Conservation (phyloP, 202 grass and related monocot species). For the Carex arenaria region DNA sequence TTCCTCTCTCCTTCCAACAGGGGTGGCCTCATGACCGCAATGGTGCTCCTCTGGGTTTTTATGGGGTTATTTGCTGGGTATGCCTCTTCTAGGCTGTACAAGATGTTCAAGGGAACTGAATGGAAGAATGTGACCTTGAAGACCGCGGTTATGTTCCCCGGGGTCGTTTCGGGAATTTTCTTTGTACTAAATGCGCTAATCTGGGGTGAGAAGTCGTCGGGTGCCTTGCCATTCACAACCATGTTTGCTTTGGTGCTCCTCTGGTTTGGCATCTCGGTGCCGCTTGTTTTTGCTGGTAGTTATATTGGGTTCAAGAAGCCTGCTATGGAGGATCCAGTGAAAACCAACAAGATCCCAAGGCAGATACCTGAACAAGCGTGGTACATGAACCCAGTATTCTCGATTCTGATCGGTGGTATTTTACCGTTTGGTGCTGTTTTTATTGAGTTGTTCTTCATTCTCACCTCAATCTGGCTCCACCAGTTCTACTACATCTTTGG, state of each 20-base stretch:
- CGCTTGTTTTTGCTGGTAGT: constrained; percentile 67
- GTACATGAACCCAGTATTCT: constrained; percentile 83
- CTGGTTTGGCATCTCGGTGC: constrained; percentile 87
- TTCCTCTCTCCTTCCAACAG: constrained; percentile 72
- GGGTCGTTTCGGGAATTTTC: constrained; percentile 54
- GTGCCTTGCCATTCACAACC: constrained; percentile 86
- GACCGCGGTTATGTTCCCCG: constrained; percentile 71
- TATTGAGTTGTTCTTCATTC: constrained; percentile 96
- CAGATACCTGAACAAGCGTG: constrained; percentile 74
- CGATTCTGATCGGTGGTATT: constrained; percentile 73
- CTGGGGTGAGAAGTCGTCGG: constrained; percentile 84
- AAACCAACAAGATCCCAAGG: constrained; percentile 83
- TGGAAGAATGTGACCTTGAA: constrained; percentile 73
- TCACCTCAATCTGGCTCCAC: constrained; percentile 81
- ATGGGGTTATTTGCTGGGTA: constrained; percentile 86
- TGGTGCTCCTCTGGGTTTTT: constrained; percentile 82
- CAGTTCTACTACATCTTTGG: constrained; percentile 98
- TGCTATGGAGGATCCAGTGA: constrained; percentile 55
- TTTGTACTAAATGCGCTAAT: constrained; percentile 72
- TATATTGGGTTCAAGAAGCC: constrained; percentile 76
- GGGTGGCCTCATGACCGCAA: constrained; percentile 78
- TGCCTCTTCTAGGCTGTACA: constrained; percentile 61
- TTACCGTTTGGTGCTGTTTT: constrained; percentile 90
- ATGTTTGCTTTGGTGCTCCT: constrained; percentile 80
- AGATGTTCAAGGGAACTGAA: constrained; percentile 59